Evolutionary conservation across 768 basidiomycete species (phyloP).

Genomic region (Imleria badia): DNA sequence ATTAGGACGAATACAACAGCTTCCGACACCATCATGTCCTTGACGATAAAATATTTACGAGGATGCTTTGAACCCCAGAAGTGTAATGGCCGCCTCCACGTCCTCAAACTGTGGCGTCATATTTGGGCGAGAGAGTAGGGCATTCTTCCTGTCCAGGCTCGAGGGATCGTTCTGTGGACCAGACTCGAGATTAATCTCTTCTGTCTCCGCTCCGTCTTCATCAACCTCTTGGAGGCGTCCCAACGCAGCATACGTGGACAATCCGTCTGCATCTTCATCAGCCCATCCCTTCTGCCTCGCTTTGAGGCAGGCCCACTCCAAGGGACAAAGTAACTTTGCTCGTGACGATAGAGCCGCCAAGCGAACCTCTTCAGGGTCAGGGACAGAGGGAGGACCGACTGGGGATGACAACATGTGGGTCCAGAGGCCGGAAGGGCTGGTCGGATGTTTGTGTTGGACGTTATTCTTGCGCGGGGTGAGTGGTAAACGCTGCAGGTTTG

Average conservation of each 20-base stretch:
- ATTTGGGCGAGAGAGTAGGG: background rate
- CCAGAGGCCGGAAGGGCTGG: constrained; percentile 28
- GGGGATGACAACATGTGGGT: constrained; percentile 33
- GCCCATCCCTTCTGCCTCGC: constrained; percentile 32
- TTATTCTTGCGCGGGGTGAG: constrained; percentile 31
- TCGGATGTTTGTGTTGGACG: background rate
- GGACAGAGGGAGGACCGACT: constrained; percentile 14
- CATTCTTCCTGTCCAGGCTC: background rate
- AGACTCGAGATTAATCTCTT: constrained; percentile 16
- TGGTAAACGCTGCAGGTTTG: constrained; percentile 9
- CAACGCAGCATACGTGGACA: constrained; percentile 9
- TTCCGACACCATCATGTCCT: background rate
- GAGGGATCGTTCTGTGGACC: constrained; percentile 5
- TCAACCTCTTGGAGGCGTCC: constrained; percentile 3
- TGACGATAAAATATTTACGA: constrained; percentile 4
- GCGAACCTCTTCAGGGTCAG: constrained; percentile 26
- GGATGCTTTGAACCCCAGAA: constrained; percentile 33
- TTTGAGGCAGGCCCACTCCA: constrained; percentile 75
- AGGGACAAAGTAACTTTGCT: constrained; percentile 47
- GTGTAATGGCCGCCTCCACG: constrained; percentile 37
- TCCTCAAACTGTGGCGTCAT: constrained; percentile 28
- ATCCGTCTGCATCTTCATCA: constrained; percentile 22
- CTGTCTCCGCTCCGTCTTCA: constrained; percentile 14
- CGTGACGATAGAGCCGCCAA: constrained; percentile 29
- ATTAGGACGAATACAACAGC: constrained; percentile 21